phyloP scores from a whole-genome alignment of 2,329 filamentous ascomycete species.

The Arachnopeziza araneosa region DNA sequence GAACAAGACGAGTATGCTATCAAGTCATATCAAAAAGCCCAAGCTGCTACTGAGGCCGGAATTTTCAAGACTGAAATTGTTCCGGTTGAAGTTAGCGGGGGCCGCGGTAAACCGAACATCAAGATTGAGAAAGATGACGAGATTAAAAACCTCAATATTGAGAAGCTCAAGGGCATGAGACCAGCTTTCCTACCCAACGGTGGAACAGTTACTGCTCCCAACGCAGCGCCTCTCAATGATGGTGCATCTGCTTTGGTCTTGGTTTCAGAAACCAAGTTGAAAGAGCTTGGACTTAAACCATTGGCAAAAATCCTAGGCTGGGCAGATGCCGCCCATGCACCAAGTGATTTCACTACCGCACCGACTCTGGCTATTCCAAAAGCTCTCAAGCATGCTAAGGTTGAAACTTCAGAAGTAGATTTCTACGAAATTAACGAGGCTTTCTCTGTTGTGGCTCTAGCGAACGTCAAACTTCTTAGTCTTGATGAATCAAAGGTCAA shows the following conservation, averaged over 20 bases:
- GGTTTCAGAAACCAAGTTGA: slow-evolving; percentile 88
- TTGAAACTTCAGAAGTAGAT: slow-evolving; percentile 73
- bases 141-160: slow-evolving; percentile 85
- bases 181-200: slow-evolving; percentile 73
- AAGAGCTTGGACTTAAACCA: slow-evolving; percentile 85
- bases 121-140: slow-evolving; percentile 85
- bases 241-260: slow-evolving; percentile 89
- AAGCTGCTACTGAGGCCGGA: slow-evolving; percentile 75
- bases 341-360: slow-evolving; percentile 92
- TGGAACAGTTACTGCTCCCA: slow-evolving; percentile 91
- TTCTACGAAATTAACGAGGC: slow-evolving; percentile 99
- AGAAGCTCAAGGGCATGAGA: slow-evolving; percentile 80
- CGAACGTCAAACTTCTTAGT: slow-evolving; percentile 88
- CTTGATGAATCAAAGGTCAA: slow-evolving; percentile 85
- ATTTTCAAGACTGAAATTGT: slow-evolving; percentile 82
- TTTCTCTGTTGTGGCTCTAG: slow-evolving; percentile 92
- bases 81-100: slow-evolving; percentile 80
- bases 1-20: slow-evolving; percentile 96
- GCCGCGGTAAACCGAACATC: slow-evolving; percentile 82
- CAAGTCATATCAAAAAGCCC: slow-evolving; percentile 87
- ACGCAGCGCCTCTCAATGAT: slow-evolving; percentile 94
- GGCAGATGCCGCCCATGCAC: slow-evolving; percentile 88
- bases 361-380: slow-evolving; percentile 94
- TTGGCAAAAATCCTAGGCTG: slow-evolving; percentile 96
- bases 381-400: slow-evolving; percentile 88